Base-by-base conservation (phyloP, 2,329 filamentous ascomycete genomes). In the Botrytis paeoniae region DNA sequence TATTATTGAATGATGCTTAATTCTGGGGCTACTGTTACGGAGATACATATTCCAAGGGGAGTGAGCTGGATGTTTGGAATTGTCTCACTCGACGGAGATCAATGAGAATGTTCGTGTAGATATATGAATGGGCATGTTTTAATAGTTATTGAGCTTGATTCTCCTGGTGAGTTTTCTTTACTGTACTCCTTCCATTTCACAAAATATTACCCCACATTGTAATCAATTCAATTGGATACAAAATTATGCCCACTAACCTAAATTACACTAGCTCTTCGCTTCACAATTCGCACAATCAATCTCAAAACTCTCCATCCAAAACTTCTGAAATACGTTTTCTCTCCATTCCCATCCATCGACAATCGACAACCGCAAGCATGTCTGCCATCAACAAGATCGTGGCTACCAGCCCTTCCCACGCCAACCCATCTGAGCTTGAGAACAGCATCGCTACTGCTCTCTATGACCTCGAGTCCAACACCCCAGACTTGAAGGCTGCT, bases 401-500 rank as follows among this genome's bases (percentile, higher is more conserved):
- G 84, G 86, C 91, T 85, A 98, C 96, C 92, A 97, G 93, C 92
- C 92, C 95, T 81, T 98, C 95, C 87, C 91, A 94, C 89, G 90
- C 93, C 85, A 97, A 92, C 87, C 96, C 96, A 81, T 97, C 94
- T 80, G 96, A 99, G 92, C 92, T 98, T 82, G 96, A 99, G 93
- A 91, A 89, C 86, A 93, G 88, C 89, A 97, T 99, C 85, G 96
- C 96, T 85, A 93, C 92, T 87, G 96, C 96, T 87, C 93, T 99
- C 80, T 97, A 92, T 89, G 96, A 99, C 84, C 93, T 99, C 87
- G 96, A 99, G 94, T 95, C 91, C 89, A 98, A 98, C 92, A 97
- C 96, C 84, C 89, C 94, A 85, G 96, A 99, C 87, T 93, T 99
- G 87, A 97, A 95, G 93, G 90, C 90, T 83, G 92, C 94, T 81